Base-by-base conservation (phyloP, 345 rosid species). In the Nephelium lappaceum region DNA sequence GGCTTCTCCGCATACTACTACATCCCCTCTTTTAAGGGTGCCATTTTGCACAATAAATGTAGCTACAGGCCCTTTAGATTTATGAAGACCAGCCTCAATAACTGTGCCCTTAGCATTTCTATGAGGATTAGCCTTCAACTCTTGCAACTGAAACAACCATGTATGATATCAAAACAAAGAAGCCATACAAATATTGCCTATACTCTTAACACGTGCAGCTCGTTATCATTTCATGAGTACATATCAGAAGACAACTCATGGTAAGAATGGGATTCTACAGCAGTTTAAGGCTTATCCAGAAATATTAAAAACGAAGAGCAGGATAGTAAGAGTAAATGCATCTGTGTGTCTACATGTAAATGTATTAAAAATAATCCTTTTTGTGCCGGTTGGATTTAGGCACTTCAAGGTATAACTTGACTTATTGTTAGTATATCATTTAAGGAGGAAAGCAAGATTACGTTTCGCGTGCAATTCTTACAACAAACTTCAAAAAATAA, bases 31-130 rank as follows among this genome's bases (percentile, higher is more conserved):
- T 89, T 83, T 96, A 71, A 96, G 89, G 11, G 97, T 96, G 41
- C 99, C 99, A 71, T 96, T 96, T 87, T 94, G 98, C 82, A 96
- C 91, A 79, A 96, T 92, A 86, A 96, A 90, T 77, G 98, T 93
- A 21, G 95, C 97, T 55, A 91, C 87, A 1, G 97, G 90, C 76
- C 99, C 99, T 86, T 92, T 93, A 63, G 98, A 88, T 87, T 96
- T 96, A 78, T 96, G 85, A 77, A 96, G 94, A 79, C 97, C 93
- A 68, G 98, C 98, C 83, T 96, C 99, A 72, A 96, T 92, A 60
- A 94, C 97, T 31, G 92, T 91, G 12, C 99, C 99, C 87, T 90
- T 96, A 14, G 99, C 99, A 79, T 89, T 90, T 86, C 99, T 90
- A 71, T 91, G 88, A 63, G 99, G 99, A 89, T 94, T 96, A 66